These are phyloP conservation scores for Solanum hybrid DNA, from an alignment of 305 asterid species.

Conservation along the genomic window DNA sequence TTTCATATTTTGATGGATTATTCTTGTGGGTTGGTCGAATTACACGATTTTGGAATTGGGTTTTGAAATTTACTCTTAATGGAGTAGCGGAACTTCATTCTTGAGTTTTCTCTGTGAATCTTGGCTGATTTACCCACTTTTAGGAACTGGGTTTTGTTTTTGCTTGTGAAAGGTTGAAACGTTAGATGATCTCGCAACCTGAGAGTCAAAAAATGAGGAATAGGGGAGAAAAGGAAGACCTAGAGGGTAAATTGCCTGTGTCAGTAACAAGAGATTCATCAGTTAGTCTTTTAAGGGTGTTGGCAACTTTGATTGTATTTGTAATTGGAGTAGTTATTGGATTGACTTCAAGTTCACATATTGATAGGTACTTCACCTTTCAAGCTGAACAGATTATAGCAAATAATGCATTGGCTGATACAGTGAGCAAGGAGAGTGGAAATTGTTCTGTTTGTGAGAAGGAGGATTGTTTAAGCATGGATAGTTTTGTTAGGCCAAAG, in stretches of 20 bases:
- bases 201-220: conserved; percentile 28
- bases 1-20: not conserved
- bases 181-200: not conserved
- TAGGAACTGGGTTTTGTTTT: not conserved
- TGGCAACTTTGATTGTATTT: conserved; percentile 53
- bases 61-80: not conserved
- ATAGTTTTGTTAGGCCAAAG: conserved; percentile 36
- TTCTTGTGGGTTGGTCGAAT: not conserved
- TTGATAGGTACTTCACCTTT: conserved; percentile 47
- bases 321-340: conserved; percentile 86
- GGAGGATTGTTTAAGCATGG: conserved; percentile 50
- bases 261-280: conserved; percentile 45
- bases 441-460: conserved; percentile 24
- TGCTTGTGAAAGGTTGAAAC: not conserved
- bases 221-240: conserved; percentile 54
- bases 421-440: conserved; percentile 10
- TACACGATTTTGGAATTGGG: not conserved
- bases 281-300: conserved; percentile 41
- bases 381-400: conserved; percentile 33
- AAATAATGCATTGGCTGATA: conserved; percentile 20
- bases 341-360: conserved; percentile 69
- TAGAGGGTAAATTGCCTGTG: conserved; percentile 18
- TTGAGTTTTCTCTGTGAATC: not conserved
- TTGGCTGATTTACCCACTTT: not conserved
- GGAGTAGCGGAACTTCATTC: not conserved